Evolutionary conservation across 176 grass and related monocot species (phyloP).

Genomic region (Puccinellia tenuiflora): DNA sequence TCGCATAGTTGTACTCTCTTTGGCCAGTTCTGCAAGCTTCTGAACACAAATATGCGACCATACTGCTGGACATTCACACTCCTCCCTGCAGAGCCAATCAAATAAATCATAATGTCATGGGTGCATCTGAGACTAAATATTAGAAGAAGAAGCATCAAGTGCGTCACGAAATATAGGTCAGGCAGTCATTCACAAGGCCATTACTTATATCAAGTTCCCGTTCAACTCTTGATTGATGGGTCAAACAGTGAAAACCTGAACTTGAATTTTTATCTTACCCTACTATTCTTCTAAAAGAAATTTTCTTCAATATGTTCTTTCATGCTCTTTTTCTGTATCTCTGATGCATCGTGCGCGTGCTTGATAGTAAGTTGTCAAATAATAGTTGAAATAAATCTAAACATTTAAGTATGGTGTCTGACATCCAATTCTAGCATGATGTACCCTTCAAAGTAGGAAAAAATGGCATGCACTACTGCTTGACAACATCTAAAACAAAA

Average conservation of each 20-base stretch:
- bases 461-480: background rate
- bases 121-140: background rate
- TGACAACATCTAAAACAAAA: background rate
- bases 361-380: background rate
- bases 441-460: background rate
- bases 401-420: background rate
- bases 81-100: constrained; percentile 51
- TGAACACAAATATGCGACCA: constrained; percentile 85
- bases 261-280: background rate
- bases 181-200: background rate
- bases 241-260: background rate
- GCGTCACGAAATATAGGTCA: background rate
- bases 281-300: background rate
- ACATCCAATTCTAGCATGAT: background rate
- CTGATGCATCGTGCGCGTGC: background rate
- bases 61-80: constrained; percentile 69
- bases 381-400: background rate
- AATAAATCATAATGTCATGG: constrained; percentile 4
- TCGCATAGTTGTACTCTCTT: constrained; percentile 89
- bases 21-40: constrained; percentile 84
- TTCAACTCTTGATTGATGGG: background rate
- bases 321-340: background rate
- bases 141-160: background rate
- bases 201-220: background rate
- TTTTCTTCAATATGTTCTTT: background rate